phyloP scores from a whole-genome alignment of 2,329 filamentous ascomycete genomes.

The Mariannaea sp. region DNA sequence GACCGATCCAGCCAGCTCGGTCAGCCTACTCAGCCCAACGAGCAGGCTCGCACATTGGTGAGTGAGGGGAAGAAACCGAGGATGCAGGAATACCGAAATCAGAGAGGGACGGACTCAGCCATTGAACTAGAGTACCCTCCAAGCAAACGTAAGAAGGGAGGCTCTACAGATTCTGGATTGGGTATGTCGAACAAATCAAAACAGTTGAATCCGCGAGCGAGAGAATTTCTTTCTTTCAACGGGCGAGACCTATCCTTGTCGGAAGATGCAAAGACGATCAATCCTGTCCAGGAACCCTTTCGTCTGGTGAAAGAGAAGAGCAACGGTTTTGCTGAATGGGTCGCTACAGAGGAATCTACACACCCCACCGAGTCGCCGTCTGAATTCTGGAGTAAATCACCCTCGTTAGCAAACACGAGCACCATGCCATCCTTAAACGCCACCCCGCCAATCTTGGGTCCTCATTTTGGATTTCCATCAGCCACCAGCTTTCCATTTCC shows the following conservation, averaged over 20 bases:
- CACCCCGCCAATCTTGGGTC: constrained; percentile 5
- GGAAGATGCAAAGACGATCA: background rate
- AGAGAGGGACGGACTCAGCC: constrained; percentile 14
- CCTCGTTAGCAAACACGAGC: background rate
- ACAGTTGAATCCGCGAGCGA: constrained; percentile 41
- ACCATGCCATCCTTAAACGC: background rate
- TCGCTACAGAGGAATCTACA: background rate
- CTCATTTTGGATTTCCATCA: constrained; percentile 13
- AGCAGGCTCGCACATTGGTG: constrained; percentile 5
- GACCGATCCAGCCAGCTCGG: background rate
- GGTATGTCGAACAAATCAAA: constrained; percentile 17
- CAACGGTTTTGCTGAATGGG: background rate
- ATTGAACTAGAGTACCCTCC: constrained; percentile 4
- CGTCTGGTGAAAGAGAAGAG: background rate
- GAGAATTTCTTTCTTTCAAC: constrained; percentile 42
- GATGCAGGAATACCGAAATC: background rate
- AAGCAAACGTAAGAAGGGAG: constrained; percentile 8
- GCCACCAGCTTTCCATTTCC: background rate
- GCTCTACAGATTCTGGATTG: constrained; percentile 28
- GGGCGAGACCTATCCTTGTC: background rate
- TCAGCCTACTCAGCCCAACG: background rate
- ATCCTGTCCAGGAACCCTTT: background rate
- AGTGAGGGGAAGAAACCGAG: background rate
- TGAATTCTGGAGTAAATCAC: background rate
- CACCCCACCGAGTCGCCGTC: background rate